Evolutionary conservation across 352 stramenopile species (phyloP).

Genomic region (Phytophthora gonapodyides): DNA sequence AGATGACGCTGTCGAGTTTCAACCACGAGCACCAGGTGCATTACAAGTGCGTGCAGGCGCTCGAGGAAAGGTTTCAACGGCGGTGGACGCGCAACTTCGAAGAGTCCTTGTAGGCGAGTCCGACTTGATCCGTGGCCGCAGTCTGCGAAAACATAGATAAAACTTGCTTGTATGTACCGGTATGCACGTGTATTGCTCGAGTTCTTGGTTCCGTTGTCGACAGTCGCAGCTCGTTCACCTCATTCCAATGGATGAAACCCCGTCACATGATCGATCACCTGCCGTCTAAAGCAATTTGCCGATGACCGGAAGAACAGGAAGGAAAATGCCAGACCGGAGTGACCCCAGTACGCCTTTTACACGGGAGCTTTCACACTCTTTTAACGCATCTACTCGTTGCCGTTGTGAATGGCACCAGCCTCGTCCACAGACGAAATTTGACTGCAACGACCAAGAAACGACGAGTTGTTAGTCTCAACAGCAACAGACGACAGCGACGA

Average conservation of each 20-base stretch:
- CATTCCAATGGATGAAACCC: slow-evolving; percentile 20
- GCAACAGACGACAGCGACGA: neutral
- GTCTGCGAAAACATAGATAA: slow-evolving; percentile 24
- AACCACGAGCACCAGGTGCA: slow-evolving; percentile 84
- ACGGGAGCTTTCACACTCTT: slow-evolving; percentile 14
- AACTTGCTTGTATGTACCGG: slow-evolving; percentile 11
- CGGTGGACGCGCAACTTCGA: slow-evolving; percentile 79
- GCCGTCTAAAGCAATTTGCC: slow-evolving; percentile 24
- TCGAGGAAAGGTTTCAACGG: slow-evolving; percentile 64
- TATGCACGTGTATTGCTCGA: slow-evolving; percentile 32
- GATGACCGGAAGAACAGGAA: slow-evolving; percentile 9
- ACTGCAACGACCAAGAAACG: slow-evolving; percentile 42
- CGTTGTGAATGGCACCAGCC: slow-evolving; percentile 77
- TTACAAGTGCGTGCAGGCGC: slow-evolving; percentile 82
- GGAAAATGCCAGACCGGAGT: slow-evolving; percentile 14
- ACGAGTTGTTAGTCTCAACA: slow-evolving; percentile 13
- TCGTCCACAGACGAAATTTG: slow-evolving; percentile 91
- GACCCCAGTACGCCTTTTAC: slow-evolving; percentile 19
- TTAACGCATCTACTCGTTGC: slow-evolving; percentile 63
- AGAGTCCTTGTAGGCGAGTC: slow-evolving; percentile 15
- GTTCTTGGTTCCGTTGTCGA: slow-evolving; percentile 18
- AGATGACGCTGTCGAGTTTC: slow-evolving; percentile 80
- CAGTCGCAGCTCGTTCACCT: slow-evolving; percentile 11
- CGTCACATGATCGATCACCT: slow-evolving; percentile 9
- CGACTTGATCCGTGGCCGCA: too few species aligned